Base-by-base conservation (phyloP, 2,329 filamentous ascomycete species). In the Neonectria magnoliae region DNA sequence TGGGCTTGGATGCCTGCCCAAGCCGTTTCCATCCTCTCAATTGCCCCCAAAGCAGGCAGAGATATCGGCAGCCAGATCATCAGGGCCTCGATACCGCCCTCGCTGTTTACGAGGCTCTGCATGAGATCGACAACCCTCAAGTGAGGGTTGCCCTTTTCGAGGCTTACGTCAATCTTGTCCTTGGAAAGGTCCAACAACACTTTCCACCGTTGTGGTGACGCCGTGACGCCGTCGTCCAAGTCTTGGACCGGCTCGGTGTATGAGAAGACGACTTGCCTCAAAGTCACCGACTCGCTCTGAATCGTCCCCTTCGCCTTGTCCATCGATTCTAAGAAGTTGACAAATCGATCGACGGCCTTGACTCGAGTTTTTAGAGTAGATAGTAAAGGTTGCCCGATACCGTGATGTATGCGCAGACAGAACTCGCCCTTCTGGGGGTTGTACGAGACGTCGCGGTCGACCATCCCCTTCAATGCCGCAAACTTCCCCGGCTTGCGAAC, bases 261-360 rank as follows among this genome's bases (percentile, higher is more conserved):
- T n/a, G 83, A 87, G 76, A 96, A 93, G 3, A 85, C 81, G 6
- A 96, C 85, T 66, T 86, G 82, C 68, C 83, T 82, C 60, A 95
- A 81, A 16, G 86, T 88, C 60, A 91, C 83, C 44, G 84, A 81
- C 69, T 90, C 84, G 74, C 86, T 86, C 47, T 81, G 81, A 38
- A 92, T 85, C 56, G 85, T 82, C 16, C 82, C 83, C 51, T 82
- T 81, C 68, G 87, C 82, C 66, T 83, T 81, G 59, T 88, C 82
- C 66, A 94, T 86, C 1, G 90, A 88, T 48, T 89, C 85, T 27
- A 93, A 82, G 72, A 92, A 93, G 47, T 86, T 85, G 42, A 93
- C 89, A 29, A 96, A 83, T 20, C 90, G 87, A 72, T 92, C 88
- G 62, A 96, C 87, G 13, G 89, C 87, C 69, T 88, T 85, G 50